phyloP scores from a whole-genome alignment of 2,329 filamentous ascomycete genomes.

The Periconia digitata region DNA sequence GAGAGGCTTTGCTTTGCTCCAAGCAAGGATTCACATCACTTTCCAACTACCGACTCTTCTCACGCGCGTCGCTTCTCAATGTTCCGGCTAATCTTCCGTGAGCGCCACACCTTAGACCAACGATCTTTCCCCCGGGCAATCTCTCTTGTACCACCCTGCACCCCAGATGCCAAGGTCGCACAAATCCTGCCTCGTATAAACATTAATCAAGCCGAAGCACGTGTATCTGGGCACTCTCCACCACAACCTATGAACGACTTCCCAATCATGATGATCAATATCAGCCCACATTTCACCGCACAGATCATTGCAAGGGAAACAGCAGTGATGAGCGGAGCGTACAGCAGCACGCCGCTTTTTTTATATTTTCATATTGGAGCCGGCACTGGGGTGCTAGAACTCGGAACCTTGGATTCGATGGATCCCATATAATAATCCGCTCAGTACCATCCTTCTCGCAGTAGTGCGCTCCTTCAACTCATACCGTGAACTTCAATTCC shows the following conservation, averaged over 20 bases:
- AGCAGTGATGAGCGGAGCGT: not conserved
- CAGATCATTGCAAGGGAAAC: not conserved
- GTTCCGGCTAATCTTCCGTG: conserved; percentile 20
- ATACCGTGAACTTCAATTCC: not conserved
- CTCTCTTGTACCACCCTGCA: conserved; percentile 10
- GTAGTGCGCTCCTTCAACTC: not conserved
- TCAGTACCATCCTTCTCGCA: not conserved
- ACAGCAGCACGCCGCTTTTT: not conserved
- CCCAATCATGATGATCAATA: conserved; percentile 10
- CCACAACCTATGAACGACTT: conserved; percentile 6
- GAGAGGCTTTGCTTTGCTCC: no score
- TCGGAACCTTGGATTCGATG: conserved; percentile 4
- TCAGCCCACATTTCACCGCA: conserved; percentile 1
- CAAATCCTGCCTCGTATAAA: conserved; percentile 1
- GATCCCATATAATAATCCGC: conserved; percentile 24
- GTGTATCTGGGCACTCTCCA: conserved; percentile 4
- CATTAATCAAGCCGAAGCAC: conserved; percentile 13
- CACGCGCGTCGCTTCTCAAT: conserved; percentile 10
- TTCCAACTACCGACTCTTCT: conserved; percentile 19
- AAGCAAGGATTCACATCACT: conserved; percentile 1
- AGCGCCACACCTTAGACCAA: conserved; percentile 6
- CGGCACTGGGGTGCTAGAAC: conserved; percentile 12
- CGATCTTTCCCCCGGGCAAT: conserved; percentile 17
- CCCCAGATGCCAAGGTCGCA: conserved; percentile 11
- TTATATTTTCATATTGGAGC: conserved; percentile 15